Percentiles rank a stretch among this genome's conserved stretches.
Evolutionary conservation across 305 asterid genomes (phyloP).

Genomic region (Coffea humblotiana): DNA sequence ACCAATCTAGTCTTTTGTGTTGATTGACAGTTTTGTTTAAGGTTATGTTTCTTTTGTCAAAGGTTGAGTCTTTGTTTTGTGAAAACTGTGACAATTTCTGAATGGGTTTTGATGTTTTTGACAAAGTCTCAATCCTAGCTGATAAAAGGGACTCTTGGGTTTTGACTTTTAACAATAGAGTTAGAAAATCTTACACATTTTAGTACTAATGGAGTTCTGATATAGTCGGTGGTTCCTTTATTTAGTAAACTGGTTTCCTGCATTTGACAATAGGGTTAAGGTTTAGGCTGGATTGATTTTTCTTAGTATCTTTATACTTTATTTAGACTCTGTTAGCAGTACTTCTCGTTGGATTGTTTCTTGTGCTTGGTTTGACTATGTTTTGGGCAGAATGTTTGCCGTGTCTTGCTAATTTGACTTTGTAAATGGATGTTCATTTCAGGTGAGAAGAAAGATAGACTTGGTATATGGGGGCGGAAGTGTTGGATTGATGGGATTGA

Average conservation of each 20-base stretch:
- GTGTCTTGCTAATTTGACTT: conserved; percentile 18
- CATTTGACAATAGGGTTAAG: conserved; percentile 5
- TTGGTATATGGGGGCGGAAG: conserved; percentile 99
- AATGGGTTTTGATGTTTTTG: conserved; percentile 24
- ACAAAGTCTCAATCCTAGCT: not conserved
- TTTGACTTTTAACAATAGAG: conserved; percentile 13
- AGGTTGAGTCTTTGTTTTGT: not conserved
- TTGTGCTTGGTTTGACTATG: conserved; percentile 13
- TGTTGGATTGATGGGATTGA: conserved; percentile 92
- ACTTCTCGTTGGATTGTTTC: conserved; percentile 14
- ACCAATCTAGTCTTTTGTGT: conserved; percentile 21
- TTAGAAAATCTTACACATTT: conserved; percentile 15
- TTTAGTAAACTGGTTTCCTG: conserved; percentile 11
- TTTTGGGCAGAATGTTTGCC: not conserved
- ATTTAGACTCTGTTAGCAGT: not conserved
- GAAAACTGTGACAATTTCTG: conserved; percentile 7
- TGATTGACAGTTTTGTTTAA: conserved; percentile 16
- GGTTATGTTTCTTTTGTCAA: conserved; percentile 4
- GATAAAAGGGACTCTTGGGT: conserved; percentile 16
- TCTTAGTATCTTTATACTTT: conserved; percentile 9
- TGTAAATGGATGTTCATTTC: conserved; percentile 27
- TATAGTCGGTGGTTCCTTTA: too few relatives aligned
- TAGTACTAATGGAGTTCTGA: conserved; percentile 1
- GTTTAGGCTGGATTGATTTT: not conserved
- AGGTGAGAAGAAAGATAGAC: conserved; percentile 87